These are phyloP conservation scores for Lasiosphaeriaceae sp. DNA, from an alignment of 495 filamentous ascomycete species.

Conservation along the genomic window DNA sequence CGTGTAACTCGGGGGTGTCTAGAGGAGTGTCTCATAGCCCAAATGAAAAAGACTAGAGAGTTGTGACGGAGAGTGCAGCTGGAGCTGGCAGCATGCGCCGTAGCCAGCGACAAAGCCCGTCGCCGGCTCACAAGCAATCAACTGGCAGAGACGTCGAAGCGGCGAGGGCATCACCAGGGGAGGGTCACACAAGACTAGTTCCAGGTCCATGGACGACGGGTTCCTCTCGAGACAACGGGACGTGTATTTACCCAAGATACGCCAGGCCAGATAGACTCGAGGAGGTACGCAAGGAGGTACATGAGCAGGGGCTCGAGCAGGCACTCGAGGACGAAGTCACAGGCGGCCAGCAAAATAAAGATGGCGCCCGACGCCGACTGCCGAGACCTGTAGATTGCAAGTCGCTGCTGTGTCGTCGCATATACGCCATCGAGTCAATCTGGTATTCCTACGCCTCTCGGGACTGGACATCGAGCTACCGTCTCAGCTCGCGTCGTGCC, in stretches of 20 bases:
- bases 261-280: no score
- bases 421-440: constrained; percentile 33
- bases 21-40: no score
- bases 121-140: background rate
- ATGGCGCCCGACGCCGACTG: constrained; percentile 11
- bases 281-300: no score
- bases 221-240: background rate
- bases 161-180: background rate
- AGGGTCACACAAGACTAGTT: constrained; percentile 1
- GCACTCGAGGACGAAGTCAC: background rate
- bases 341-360: background rate
- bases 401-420: constrained; percentile 22
- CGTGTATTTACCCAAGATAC: background rate
- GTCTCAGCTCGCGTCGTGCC: constrained; percentile 7
- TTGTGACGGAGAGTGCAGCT: no score
- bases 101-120: no score
- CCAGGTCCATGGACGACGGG: constrained; percentile 6
- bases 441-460: constrained; percentile 27
- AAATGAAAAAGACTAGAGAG: no score
- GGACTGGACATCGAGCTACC: constrained; percentile 17
- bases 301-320: no score
- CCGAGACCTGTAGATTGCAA: constrained; percentile 26
- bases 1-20: no score
- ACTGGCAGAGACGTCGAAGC: background rate
- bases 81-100: no score